Base-by-base conservation (phyloP, 148 eudicot genomes). In the Vaccinium darrowii region DNA sequence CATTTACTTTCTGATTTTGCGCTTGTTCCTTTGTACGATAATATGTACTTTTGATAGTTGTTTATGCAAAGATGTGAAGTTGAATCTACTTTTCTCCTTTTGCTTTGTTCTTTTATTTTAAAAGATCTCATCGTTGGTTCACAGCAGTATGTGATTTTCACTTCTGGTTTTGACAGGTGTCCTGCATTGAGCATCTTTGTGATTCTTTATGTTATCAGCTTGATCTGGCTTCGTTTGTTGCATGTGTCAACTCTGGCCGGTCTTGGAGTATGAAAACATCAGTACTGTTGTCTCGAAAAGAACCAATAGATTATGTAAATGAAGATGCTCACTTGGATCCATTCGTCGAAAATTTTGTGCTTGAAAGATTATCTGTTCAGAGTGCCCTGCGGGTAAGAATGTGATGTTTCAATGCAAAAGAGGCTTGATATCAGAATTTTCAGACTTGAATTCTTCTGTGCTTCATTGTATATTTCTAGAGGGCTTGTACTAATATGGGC, bases 161-260 rank as follows among this genome's bases (percentile, higher is more conserved):
- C 56, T 27, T 47, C 71, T 83, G 73, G 9, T 76, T 85, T 88
- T 90, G 86, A 71, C 95, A 97, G 99, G 93, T 83, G 80, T 94
- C 99, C 25, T 91, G 93, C 62, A 89, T 94, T 71, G 98, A 94
- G 81, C 90, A 93, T 89, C 96, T 97, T 84, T 97, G 99, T 84
- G 99, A 95, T 88, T 81, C 93, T 86, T 88, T 97, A 89, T 97
- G 99, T 86, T 97, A 95, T 86, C 96, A 88, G 89, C 98, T 97
- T 87, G 99, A 97, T 90, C 88, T 97, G 81, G 99, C 99, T 87
- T 91, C 98, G 85, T 97, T 93, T 92, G 98, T 97, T 90, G 99
- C 95, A 67, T 91, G 93, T 85, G 94, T 90, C 86, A 97, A 97
- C 90, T 95, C 99, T 88, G 98, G 98, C 86, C 93, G 89, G 86